Conservation (phyloP, 1,284 basidiomycete genomes). For the Coniferiporia weirii region DNA sequence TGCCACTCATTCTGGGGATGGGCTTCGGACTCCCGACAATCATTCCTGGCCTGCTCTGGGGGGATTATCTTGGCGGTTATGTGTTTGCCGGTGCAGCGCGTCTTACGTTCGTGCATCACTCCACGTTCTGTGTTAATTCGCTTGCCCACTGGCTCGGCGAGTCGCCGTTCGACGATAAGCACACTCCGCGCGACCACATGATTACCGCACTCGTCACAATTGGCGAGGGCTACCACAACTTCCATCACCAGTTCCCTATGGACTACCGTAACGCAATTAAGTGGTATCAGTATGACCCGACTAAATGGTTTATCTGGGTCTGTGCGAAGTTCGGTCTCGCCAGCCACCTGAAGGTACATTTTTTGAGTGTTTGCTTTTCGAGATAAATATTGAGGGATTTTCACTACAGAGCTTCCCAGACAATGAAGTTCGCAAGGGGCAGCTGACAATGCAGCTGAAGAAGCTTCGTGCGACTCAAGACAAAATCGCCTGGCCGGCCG, state of each 20-base stretch:
- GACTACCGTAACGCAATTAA: conserved; percentile 92
- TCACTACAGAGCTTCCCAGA: conserved; percentile 69
- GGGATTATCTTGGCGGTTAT: conserved; percentile 80
- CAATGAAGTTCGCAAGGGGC: conserved; percentile 89
- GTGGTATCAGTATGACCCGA: conserved; percentile 89
- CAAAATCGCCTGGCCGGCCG: conserved; percentile 73
- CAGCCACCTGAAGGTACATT: conserved; percentile 56
- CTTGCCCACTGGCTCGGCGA: conserved; percentile 94
- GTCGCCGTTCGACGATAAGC: conserved; percentile 90
- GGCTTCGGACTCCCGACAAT: conserved; percentile 71
- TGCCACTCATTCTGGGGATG: conserved; percentile 67
- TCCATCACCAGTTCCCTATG: conserved; percentile 93
- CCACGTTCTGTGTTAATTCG: conserved; percentile 94
- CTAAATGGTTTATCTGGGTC: conserved; percentile 87
- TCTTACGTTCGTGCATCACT: conserved; percentile 87
- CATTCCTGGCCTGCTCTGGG: conserved; percentile 79
- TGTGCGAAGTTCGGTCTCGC: conserved; percentile 69
- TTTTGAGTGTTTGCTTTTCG: background rate
- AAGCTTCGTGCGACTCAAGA: conserved; percentile 69
- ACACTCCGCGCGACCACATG: conserved; percentile 86
- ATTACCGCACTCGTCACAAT: conserved; percentile 85
- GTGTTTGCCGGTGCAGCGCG: conserved; percentile 83
- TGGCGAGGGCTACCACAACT: conserved; percentile 96
- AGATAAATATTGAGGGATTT: background rate
- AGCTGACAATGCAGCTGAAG: conserved; percentile 91